These are phyloP conservation scores for Calocybe gambosa DNA, from an alignment of 1,284 basidiomycete species.

Conservation along the genomic window DNA sequence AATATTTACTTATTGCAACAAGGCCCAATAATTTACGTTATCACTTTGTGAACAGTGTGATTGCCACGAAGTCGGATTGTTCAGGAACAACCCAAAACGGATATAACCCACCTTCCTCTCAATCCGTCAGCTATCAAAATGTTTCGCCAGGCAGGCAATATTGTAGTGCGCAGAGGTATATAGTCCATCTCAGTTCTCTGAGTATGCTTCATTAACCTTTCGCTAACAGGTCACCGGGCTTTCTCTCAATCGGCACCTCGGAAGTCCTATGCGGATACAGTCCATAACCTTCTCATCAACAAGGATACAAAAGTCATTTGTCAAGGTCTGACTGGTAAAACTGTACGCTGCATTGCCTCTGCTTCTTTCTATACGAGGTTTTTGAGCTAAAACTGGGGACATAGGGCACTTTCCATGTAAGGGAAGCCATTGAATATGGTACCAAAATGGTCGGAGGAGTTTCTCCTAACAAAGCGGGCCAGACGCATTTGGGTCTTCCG, in stretches of 20 bases:
- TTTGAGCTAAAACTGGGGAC: background rate
- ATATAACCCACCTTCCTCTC: constrained; percentile 2
- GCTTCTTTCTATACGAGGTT: background rate
- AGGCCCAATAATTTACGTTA: background rate
- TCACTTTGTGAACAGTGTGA: background rate
- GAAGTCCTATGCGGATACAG: constrained; percentile 82
- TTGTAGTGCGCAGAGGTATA: constrained; percentile 47
- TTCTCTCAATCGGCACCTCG: constrained; percentile 74
- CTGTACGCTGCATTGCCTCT: constrained; percentile 45
- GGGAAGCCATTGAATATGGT: constrained; percentile 91
- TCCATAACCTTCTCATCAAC: constrained; percentile 88
- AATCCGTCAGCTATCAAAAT: constrained; percentile 21
- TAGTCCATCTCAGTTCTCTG: constrained; percentile 4
- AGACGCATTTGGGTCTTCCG: constrained; percentile 91
- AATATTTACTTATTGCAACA: background rate
- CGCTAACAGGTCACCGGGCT: constrained; percentile 59
- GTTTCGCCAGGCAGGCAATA: constrained; percentile 57
- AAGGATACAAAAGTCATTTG: constrained; percentile 94
- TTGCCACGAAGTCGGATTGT: constrained; percentile 12
- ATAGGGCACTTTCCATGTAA: constrained; percentile 96
- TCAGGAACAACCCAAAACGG: constrained; percentile 10
- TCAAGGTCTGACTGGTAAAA: constrained; percentile 97
- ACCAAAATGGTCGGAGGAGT: constrained; percentile 98
- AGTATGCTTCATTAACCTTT: background rate
- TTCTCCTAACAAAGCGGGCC: constrained; percentile 96